Evolutionary conservation across 768 basidiomycete species (phyloP), one percentile per base, ranked within the genome.

Genomic region (Solioccasus polychromus): DNA sequence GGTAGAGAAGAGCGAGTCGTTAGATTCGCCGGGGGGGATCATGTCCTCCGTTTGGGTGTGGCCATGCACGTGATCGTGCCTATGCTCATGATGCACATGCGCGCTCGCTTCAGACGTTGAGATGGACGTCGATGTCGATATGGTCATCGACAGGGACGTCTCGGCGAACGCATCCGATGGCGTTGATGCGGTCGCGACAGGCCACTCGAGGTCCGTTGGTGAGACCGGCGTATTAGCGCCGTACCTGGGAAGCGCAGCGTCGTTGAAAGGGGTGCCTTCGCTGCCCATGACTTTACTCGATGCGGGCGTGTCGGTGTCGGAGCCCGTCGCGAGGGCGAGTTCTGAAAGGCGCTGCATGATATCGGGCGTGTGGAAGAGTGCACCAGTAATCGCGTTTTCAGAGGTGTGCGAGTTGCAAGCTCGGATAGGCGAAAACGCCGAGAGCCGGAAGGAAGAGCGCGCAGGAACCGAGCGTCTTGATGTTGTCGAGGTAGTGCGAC

Each of bases 1-100:
- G 4, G 61, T 45, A 29, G 59, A 51, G 37, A 66, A 66, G 12
- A 64, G 56, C 9, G 62, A 62, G 29, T 63, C 61, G 23, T 52
- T 62, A 30, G 59, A 67, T 36, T 67, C 62, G 0, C 29, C 52
- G 15, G 50, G 31, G 17, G 59, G 47, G 4, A 60, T 50, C 3
- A 42, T 47, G 36, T 42, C 19, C n/a, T 11, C 11, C 26, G 11
- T 26, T 26, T 26, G 26, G 6, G 11, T 26, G 26, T 26, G 26
- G 6, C 11, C 26, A 26, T 11, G 26, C 26, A 11, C 0, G 44
- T 42, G 19, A 32, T 36, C 14, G 35, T 42, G 37, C 17, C 37
- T 15, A 4, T 34, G 42, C 14, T 5, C 18, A 12, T 31, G 23
- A 12, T 14, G 45, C 19, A 36, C 36, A 28, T 30, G 30, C 1